Base-by-base conservation (phyloP, 2,329 filamentous ascomycete species). In the Exophiala oligosperma region DNA sequence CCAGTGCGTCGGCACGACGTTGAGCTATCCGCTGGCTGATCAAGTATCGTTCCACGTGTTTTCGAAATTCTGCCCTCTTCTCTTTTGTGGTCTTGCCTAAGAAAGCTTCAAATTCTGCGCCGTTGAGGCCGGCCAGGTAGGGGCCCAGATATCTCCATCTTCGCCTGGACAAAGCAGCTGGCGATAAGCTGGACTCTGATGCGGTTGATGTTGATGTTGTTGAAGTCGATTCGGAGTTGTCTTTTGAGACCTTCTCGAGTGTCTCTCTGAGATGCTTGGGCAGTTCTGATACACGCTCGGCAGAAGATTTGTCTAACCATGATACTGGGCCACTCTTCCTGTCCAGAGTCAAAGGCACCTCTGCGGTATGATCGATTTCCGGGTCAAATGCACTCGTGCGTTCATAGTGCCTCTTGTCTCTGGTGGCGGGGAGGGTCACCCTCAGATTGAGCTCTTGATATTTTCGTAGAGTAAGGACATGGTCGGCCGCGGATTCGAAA, bases 361-460 rank as follows among this genome's bases (percentile, higher is more conserved):
- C 59, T 14, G 66, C 59, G 8, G 64, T 66, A 51, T 66, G 64
- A 49, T 67, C 65, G 8, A 59, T 52, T 35, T 59, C 56, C 2
- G 56, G 47, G 11, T 67, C 63, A 74, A 61, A 76, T 67, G 66
- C 74, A 73, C 63, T 66, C 11, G 50, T 53, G 17, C 53, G 57
- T 29, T 46, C 32, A 50, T 23, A 49, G 51, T 43, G 26, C 12
- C 29, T 44, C 35, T 46, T 43, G 17, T 50, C 50, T 24, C 44
- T 58, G 12, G 55, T 37, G 12, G 48, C 53, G 23, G 62, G 54
- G 47, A 64, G 57, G 14, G 54, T 57, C 12, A 65, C 46, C 21
- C 90, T 85, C 54, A 96, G 76, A 58, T 84, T 82, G 71, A 97
- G 80, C 72, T 96, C 90, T 71, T 91, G 88, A 77, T 89, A 97